A percentile compares a stretch with the other conserved stretches of the same genome.
These are phyloP conservation scores for Cicer cuneatum DNA, from an alignment of 306 rosid genomes.

Conservation along the genomic window DNA sequence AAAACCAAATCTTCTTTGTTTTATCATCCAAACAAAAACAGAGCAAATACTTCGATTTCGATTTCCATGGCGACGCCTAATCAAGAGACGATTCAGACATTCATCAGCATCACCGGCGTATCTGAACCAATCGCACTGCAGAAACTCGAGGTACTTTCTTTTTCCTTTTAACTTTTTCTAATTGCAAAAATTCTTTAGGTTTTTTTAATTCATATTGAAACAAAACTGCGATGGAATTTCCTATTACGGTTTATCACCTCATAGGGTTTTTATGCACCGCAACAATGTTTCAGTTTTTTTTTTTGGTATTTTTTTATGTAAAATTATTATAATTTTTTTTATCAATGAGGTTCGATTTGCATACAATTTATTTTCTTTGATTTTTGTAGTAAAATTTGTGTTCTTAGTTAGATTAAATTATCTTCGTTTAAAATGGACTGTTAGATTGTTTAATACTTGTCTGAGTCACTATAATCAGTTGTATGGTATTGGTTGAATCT, in stretches of 20 bases:
- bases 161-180: background rate
- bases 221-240: background rate
- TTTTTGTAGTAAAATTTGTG: background rate
- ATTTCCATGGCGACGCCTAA: constrained; percentile 81
- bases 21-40: background rate
- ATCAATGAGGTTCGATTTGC: constrained; percentile 5
- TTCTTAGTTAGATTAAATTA: background rate
- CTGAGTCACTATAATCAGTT: background rate
- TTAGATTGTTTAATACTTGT: constrained; percentile 1
- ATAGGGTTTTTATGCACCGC: constrained; percentile 10
- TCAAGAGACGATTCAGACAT: constrained; percentile 81
- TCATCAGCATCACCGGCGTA: constrained; percentile 77
- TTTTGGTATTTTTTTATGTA: background rate
- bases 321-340: background rate
- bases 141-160: constrained; percentile 61
- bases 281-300: background rate
- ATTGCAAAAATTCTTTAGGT: background rate
- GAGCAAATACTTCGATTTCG: background rate
- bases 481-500: constrained; percentile 6
- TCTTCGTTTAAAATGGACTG: background rate
- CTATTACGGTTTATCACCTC: background rate
- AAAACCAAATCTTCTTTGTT: constrained; percentile 4
- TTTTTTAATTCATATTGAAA: background rate
- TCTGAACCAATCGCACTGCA: constrained; percentile 69
- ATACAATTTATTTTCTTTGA: background rate